Base-by-base conservation (phyloP, 441 rosid genomes). In the Theobroma grandiflorum region DNA sequence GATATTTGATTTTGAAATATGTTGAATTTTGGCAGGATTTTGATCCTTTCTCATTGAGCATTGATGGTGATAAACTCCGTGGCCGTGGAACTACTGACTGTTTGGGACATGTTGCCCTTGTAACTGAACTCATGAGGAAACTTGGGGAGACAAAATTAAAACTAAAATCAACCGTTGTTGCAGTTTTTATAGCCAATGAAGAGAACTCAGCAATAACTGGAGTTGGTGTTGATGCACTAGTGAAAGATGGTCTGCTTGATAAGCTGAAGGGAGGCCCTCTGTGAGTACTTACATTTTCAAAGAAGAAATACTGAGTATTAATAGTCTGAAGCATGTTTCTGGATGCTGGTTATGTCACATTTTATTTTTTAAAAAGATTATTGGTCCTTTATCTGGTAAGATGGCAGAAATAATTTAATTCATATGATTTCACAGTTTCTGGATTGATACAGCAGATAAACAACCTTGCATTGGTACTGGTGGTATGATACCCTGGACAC, bases 391-490 rank as follows among this genome's bases (percentile, higher is more conserved):
- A 14, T 14, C 33, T 53, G 59, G n/a, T 26, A 7, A 38, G 45
- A 72, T 58, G 11, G 18, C 42, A 40, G 64, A 62, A 49, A 61
- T 83, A 33, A 33, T 66, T 53, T 20, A 20, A 55, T 78, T 71
- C 52, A 37, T 78, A 22, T 73, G 79, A 18, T 82, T 80, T 50
- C 72, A 62, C 85, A 96, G 99, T 72, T 96, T 58, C 87, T 96
- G 99, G 99, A 95, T 95, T 81, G 99, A 96, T 81, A 91, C 97
- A 1, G 99, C 99, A 16, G 98, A 96, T 86, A 96, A 96, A 80
- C 99, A 96, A 84, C 99, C 98, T 69, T 96, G 98, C 87, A 86
- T 96, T 83, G 99, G 99, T 84, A 95, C 98, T 8, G 99, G 99
- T 53, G 99, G 99, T 81, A 89, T 89, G 93, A 89, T 96, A 71